Base-by-base conservation (phyloP, 495 filamentous ascomycete genomes). In the Neurospora sublineolata region DNA sequence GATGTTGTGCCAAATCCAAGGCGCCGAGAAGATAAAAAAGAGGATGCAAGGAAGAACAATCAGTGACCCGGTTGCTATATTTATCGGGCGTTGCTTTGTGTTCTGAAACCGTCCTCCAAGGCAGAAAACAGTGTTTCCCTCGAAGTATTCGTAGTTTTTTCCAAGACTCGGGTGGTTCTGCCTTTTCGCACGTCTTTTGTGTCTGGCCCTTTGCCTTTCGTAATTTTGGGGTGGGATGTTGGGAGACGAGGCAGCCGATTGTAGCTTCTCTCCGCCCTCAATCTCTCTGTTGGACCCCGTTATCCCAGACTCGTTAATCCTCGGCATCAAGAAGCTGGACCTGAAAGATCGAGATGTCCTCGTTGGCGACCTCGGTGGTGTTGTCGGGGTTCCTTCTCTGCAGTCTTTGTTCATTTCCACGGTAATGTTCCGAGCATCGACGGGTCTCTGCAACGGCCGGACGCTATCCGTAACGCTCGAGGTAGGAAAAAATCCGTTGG, bases 81-180 rank as follows among this genome's bases (percentile, higher is more conserved):
- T 97, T 76, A 99, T 88, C n/a, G 95, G 95, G 74, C 91, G 88
- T 73, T 97, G 90, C 73, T 89, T 87, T 68, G 94, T 91, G 78
- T 97, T 99, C 75, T 97, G 92, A 36, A 93, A 84, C 73, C 95
- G 86, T 38, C 95, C 95, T 27, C 92, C 89, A 69, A 90, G 87
- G 80, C 89, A 96, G 80, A 98, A 99, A 41, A 92, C 83, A 1
- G 92, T 97, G 73, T 97, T 97, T 44, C 96, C 95, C 42, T 89
- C 85, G 76, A 97, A 97, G 81, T 97, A 97, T 79, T 98, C 87
- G 79, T 92, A 92, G 76, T 97, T 97, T 72, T 85, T 88, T 16
- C 86, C 84, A 20, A 78, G 71, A 39, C 79, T 82, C 16, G 80
- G 71, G 12, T 33, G 23, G 2, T 40, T 82, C 79, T 72, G 76